Evolutionary conservation across 305 asterid genomes (phyloP).

Genomic region (Nicotiana rustica): DNA sequence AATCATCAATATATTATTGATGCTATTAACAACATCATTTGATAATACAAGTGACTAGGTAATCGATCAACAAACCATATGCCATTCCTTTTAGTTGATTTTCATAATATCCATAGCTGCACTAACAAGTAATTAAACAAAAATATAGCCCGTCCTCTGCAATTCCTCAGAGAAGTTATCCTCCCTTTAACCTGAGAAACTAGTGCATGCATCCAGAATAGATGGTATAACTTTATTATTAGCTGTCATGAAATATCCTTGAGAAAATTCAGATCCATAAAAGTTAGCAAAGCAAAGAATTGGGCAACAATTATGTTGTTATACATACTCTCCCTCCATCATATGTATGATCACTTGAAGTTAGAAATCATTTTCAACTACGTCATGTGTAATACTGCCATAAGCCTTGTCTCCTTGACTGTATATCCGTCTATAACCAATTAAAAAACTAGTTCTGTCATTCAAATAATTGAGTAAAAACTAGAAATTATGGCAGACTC

Average conservation of each 20-base stretch:
- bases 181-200: too few species aligned
- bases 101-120: neutral
- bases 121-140: neutral
- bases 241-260: neutral
- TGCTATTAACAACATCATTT: neutral
- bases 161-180: too few species aligned
- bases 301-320: neutral
- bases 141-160: neutral
- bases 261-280: neutral
- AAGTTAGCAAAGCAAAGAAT: neutral
- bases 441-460: neutral
- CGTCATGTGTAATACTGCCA: neutral
- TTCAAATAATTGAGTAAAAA: neutral
- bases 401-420: neutral
- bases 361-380: neutral
- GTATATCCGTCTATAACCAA: neutral
- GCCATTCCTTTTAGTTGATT: neutral
- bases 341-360: neutral
- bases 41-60: neutral
- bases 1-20: neutral
- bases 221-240: neutral
- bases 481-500: neutral
- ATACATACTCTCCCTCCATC: neutral
- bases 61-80: neutral
- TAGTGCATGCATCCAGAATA: neutral